These are phyloP conservation scores for Kandelia obovata DNA, from an alignment of 345 rosid genomes.

Conservation along the genomic window DNA sequence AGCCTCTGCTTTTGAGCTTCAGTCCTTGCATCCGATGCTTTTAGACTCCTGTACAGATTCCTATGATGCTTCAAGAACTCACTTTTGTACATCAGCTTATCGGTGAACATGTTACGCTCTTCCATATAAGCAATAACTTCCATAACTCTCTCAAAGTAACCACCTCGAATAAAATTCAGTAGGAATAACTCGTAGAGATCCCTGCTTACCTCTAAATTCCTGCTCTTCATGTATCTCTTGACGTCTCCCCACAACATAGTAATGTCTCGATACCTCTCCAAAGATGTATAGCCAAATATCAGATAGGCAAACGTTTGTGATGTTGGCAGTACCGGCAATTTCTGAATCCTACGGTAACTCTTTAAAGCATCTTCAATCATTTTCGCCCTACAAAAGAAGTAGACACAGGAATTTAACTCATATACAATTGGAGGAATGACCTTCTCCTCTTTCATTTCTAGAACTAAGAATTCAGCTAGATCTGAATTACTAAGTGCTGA, in stretches of 20 bases:
- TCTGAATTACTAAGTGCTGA: constrained; percentile 28
- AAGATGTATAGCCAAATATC: constrained; percentile 49
- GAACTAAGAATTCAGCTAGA: constrained; percentile 39
- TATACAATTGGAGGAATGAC: constrained; percentile 33
- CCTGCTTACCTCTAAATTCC: constrained; percentile 37
- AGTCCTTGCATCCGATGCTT: constrained; percentile 45
- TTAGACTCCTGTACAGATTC: constrained; percentile 60
- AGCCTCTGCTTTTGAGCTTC: constrained; percentile 71
- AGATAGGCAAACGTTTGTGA: constrained; percentile 57
- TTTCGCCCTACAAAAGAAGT: constrained; percentile 78
- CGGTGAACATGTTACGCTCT: constrained; percentile 41
- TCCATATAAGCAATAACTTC: constrained; percentile 62
- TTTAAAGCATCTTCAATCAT: constrained; percentile 70
- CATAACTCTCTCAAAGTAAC: constrained; percentile 89
- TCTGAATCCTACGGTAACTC: constrained; percentile 52
- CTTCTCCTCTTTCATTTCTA: constrained; percentile 36
- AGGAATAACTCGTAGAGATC: constrained; percentile 69
- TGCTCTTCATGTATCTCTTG: constrained; percentile 47
- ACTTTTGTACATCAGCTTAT: constrained; percentile 51
- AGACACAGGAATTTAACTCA: constrained; percentile 69
- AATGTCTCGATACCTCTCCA: constrained; percentile 60
- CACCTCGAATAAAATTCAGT: constrained; percentile 69
- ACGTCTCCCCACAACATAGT: constrained; percentile 86
- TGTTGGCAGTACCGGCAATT: constrained; percentile 46
- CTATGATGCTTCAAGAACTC: constrained; percentile 76